Conservation (phyloP, 495 filamentous ascomycete genomes). For the Penicillium canescens region DNA sequence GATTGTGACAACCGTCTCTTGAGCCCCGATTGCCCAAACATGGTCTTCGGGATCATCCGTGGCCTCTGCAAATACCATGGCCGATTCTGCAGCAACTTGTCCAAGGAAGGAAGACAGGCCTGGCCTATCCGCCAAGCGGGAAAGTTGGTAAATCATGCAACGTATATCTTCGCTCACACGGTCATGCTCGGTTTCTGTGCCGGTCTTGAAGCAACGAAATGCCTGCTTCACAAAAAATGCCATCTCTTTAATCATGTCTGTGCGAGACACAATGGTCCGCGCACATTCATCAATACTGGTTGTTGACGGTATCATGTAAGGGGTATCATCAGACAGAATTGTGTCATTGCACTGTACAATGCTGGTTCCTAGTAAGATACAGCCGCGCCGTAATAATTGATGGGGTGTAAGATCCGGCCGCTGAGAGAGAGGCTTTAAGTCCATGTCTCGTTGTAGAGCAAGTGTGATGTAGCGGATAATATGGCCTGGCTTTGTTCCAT, state of each 20-base stretch:
- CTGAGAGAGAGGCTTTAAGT: background rate
- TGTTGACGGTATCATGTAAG: constrained; percentile 4
- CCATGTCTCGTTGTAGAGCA: constrained; percentile 28
- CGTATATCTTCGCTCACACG: constrained; percentile 28
- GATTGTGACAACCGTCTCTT: constrained; percentile 32
- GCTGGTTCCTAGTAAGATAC: constrained; percentile 35
- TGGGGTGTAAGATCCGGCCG: constrained; percentile 17
- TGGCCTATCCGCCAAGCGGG: constrained; percentile 18
- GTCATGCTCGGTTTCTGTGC: constrained; percentile 22
- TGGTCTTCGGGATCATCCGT: constrained; percentile 50
- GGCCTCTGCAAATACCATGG: constrained; percentile 47
- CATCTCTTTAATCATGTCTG: constrained; percentile 39
- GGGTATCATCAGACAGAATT: constrained; percentile 5
- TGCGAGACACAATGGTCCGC: constrained; percentile 23
- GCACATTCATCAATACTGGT: constrained; percentile 17
- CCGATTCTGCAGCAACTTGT: constrained; percentile 46
- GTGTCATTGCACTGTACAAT: constrained; percentile 36
- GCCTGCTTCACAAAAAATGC: constrained; percentile 37
- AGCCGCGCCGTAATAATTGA: constrained; percentile 38
- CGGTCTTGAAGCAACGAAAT: constrained; percentile 35
- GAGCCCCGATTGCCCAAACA: constrained; percentile 48
- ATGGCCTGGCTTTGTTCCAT: constrained; percentile 28
- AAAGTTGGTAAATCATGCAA: constrained; percentile 30
- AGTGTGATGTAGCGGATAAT: constrained; percentile 28
- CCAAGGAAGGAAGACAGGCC: constrained; percentile 33